Conservation (phyloP, 306 rosid species). For the Echinosophora koreensis region DNA sequence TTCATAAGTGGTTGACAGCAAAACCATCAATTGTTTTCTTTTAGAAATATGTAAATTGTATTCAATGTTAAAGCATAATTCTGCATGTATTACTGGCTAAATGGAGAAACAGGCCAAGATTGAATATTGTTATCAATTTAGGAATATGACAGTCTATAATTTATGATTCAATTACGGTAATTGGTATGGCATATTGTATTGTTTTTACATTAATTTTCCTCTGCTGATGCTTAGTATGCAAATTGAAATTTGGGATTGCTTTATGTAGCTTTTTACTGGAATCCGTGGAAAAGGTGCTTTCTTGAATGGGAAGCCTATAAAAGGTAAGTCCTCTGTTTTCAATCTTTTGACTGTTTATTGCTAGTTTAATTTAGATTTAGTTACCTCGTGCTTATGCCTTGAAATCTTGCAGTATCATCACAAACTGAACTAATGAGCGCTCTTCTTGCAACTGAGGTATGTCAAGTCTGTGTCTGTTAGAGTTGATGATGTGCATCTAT, state of each 20-base stretch:
- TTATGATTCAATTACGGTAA: slow-evolving; percentile 37
- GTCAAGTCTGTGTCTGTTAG: slow-evolving; percentile 46
- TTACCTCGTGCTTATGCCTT: slow-evolving; percentile 43
- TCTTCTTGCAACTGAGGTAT: slow-evolving; percentile 93
- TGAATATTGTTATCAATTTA: background rate
- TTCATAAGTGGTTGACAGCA: slow-evolving; percentile 27
- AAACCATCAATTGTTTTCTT: background rate
- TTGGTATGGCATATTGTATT: slow-evolving; percentile 1
- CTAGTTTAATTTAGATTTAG: slow-evolving; percentile 10
- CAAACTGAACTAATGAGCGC: slow-evolving; percentile 79
- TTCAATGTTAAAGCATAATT: slow-evolving; percentile 1
- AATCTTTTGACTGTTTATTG: slow-evolving; percentile 26
- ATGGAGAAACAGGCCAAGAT: slow-evolving; percentile 24
- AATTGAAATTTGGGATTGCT: slow-evolving; percentile 43
- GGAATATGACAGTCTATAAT: slow-evolving; percentile 10
- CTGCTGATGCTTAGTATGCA: slow-evolving; percentile 6
- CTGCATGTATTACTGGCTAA: background rate
- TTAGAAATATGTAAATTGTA: background rate
- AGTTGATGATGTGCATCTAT: slow-evolving; percentile 25
- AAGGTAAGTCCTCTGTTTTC: slow-evolving; percentile 60
- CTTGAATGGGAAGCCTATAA: slow-evolving; percentile 82
- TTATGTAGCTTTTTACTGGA: slow-evolving; percentile 85
- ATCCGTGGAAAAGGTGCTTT: slow-evolving; percentile 84
- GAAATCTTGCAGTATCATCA: slow-evolving; percentile 76
- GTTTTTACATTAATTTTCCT: slow-evolving; percentile 17